Evolutionary conservation across 2,329 filamentous ascomycete species (phyloP), one percentile per base, ranked within the genome.

Genomic region (Cercospora sp.): DNA sequence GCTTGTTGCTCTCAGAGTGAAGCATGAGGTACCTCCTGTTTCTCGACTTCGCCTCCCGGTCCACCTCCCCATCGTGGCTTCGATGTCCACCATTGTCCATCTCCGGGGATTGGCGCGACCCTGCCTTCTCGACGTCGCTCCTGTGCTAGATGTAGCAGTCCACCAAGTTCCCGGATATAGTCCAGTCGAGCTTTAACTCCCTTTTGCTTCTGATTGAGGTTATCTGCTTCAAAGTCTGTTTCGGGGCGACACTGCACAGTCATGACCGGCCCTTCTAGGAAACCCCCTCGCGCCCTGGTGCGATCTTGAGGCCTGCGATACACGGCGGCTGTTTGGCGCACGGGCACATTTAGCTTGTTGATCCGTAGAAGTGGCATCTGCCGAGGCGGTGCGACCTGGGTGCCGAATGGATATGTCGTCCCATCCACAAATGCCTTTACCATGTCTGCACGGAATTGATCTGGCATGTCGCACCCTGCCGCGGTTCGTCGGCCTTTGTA

Each of bases 401-500:
- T 85, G 60, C 84, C 83, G 77, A 89, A 89, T 3, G 85, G 81
- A 84, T 86, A 88, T 18, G 83, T 82, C 10, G 84, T 80, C 72
- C 86, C 84, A 75, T 89, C 87, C 10, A 89, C 77, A 69, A 90
- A 85, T 13, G 83, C 81, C 60, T 83, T 81, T 45, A 89, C 79
- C 31, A 84, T 83, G 20, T 89, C 85, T 26, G 85, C 81, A 31
- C 87, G 86, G 69, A 85, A 83, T 28, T 83, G 81, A 60, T 86
- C 84, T 16, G 87, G 87, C 85, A 89, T 88, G 57, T 87, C 84
- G 31, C 79, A 75, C 18, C 87, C 87, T 40, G 84, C 83, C 8
- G 83, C 84, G n/a, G 84, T 83, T 26, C 88, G 86, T 53, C 85
- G 84, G 31, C 88, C 88, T 55, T 83, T 86, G 76, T 90, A 90